phyloP scores from a whole-genome alignment of 75 land plant species.

The Selaginella tamariscina region DNA sequence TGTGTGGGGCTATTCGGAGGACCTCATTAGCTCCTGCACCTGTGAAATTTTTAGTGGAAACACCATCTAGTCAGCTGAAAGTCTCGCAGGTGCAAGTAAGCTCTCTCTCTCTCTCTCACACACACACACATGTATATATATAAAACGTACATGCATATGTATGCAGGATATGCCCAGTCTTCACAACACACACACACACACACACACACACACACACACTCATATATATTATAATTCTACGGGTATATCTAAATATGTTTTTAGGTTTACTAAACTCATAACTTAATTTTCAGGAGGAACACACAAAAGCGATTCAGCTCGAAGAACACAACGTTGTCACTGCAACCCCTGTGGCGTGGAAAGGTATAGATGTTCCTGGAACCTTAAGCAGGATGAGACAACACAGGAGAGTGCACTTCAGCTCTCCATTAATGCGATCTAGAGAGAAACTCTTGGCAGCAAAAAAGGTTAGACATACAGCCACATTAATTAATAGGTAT shows the following conservation, averaged over 20 bases:
- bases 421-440: slow-evolving; percentile 8
- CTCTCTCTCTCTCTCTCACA: no score
- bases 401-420: slow-evolving; percentile 13
- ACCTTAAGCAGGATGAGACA: neutral
- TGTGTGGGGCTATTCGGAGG: slow-evolving; percentile 28
- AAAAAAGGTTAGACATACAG: neutral
- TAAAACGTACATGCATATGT: no score
- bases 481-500: no score
- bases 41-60: slow-evolving; percentile 9
- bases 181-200: no score
- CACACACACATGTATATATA: no score
- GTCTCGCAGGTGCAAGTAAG: neutral
- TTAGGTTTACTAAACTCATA: no score
- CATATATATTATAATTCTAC: no score
- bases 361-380: slow-evolving; percentile 2
- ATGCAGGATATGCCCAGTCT: no score
- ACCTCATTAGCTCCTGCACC: slow-evolving; percentile 20
- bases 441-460: neutral
- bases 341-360: neutral
- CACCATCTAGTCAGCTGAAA: neutral
- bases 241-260: no score
- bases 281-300: no score
- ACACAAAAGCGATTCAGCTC: no score
- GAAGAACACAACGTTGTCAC: neutral
- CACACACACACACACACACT: no score